phyloP scores from a whole-genome alignment of 2,329 filamentous ascomycete genomes.

The Dothideomycetes sp. region DNA sequence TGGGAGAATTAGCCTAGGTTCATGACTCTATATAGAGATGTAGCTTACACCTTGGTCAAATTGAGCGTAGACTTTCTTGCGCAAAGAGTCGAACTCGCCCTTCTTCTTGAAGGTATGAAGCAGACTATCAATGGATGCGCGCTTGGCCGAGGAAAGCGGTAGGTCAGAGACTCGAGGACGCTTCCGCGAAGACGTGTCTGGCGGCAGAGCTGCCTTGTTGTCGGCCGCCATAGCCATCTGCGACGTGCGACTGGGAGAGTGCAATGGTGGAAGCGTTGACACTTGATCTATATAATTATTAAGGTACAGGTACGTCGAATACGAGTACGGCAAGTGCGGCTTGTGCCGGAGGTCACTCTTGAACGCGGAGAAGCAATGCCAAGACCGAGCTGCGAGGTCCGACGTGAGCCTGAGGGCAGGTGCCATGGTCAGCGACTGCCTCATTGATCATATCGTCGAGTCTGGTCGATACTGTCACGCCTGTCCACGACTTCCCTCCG shows the following conservation, averaged over 20 bases:
- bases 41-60: slow-evolving; percentile 58
- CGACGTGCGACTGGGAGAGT: background rate
- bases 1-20: slow-evolving; percentile 2
- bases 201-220: slow-evolving; percentile 2
- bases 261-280: background rate
- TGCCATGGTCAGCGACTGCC: slow-evolving; percentile 9
- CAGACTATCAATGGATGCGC: slow-evolving; percentile 63
- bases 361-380: slow-evolving; percentile 8
- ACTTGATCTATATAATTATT: no score
- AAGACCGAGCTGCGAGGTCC: slow-evolving; percentile 4
- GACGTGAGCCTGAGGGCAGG: slow-evolving; percentile 1
- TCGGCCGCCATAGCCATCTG: slow-evolving; percentile 16
- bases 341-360: background rate
- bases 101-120: slow-evolving; percentile 81
- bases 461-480: background rate
- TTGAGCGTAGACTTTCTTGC: slow-evolving; percentile 68
- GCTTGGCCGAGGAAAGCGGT: slow-evolving; percentile 62
- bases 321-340: no score
- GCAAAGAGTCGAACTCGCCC: slow-evolving; percentile 68
- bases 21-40: background rate
- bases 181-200: slow-evolving; percentile 33
- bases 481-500: background rate
- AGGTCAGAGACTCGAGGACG: slow-evolving; percentile 68
- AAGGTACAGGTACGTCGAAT: no score
- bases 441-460: background rate